These are phyloP conservation scores for Macrotyloma uniflorum DNA, from an alignment of 306 rosid species.

Conservation along the genomic window DNA sequence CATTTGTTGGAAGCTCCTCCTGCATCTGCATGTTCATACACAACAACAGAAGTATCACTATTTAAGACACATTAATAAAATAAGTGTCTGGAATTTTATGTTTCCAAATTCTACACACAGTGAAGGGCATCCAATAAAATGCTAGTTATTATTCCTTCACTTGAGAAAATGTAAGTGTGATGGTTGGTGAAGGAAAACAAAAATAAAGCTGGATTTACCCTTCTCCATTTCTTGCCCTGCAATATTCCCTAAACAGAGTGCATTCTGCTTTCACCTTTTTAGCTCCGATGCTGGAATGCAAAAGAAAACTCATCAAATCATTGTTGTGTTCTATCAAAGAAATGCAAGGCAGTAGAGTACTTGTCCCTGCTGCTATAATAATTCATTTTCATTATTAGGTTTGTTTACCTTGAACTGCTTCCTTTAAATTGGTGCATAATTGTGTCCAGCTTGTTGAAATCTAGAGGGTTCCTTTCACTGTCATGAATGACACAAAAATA, in stretches of 20 bases:
- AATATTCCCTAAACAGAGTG: conserved; percentile 72
- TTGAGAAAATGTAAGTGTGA: conserved; percentile 1
- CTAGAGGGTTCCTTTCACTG: conserved; percentile 68
- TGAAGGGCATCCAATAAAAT: not conserved
- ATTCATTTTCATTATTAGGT: not conserved
- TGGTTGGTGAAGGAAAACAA: not conserved
- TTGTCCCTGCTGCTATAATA: not conserved
- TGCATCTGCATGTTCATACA: conserved; percentile 60
- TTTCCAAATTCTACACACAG: not conserved
- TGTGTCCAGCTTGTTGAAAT: conserved; percentile 74
- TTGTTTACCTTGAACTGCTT: conserved; percentile 81
- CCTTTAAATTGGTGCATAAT: conserved; percentile 89
- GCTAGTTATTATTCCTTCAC: too few relatives aligned
- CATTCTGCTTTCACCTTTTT: conserved; percentile 87
- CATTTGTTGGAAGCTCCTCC: conserved; percentile 77
- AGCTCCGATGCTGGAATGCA: conserved; percentile 86
- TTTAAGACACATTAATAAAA: not conserved
- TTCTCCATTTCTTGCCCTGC: conserved; percentile 71
- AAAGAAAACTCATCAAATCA: conserved; percentile 24
- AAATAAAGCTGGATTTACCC: conserved; percentile 62
- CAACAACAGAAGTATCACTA: not conserved
- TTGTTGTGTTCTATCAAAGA: conserved; percentile 25
- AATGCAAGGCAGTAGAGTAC: conserved; percentile 31
- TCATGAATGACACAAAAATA: not conserved
- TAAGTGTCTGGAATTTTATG: not conserved